Percentiles rank a stretch among this genome's conserved stretches.
phyloP scores from a whole-genome alignment of 148 eudicot genomes.

The Camellia sinensis region DNA sequence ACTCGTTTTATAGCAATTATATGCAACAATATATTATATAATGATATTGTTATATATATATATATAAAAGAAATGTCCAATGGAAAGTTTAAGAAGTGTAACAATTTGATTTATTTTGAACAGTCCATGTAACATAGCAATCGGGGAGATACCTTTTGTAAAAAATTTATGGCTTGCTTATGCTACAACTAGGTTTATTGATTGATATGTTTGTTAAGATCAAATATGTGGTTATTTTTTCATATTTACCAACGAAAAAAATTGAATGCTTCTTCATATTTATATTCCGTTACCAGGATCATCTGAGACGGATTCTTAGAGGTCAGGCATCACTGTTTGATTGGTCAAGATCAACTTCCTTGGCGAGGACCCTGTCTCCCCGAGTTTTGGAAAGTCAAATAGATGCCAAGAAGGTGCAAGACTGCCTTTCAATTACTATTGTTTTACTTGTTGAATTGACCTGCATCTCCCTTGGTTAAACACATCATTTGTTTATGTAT shows the following conservation, averaged over 20 bases:
- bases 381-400: slow-evolving; percentile 97
- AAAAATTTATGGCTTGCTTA: not conserved
- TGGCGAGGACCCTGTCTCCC: slow-evolving; percentile 91
- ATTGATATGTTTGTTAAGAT: not conserved
- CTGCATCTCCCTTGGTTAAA: not conserved
- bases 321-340: slow-evolving; percentile 97
- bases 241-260: not conserved
- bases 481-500: not conserved
- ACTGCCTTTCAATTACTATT: slow-evolving; percentile 8
- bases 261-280: not conserved
- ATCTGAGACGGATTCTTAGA: slow-evolving; percentile 92
- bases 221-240: not conserved
- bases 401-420: slow-evolving; percentile 90
- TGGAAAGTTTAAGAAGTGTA: too few relatives aligned
- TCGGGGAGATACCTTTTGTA: not conserved
- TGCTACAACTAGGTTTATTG: not conserved
- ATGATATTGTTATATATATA: too few relatives aligned
- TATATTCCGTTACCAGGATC: slow-evolving; percentile 56
- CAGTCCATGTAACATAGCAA: too few relatives aligned
- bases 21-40: too few relatives aligned
- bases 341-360: slow-evolving; percentile 93
- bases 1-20: too few relatives aligned
- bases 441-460: not conserved
- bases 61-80: too few relatives aligned
- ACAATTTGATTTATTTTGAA: too few relatives aligned